A percentile compares a stretch with the other conserved stretches of the same genome.
Evolutionary conservation across 2,329 filamentous ascomycete genomes (phyloP).

Genomic region (Laburnicola sp.): DNA sequence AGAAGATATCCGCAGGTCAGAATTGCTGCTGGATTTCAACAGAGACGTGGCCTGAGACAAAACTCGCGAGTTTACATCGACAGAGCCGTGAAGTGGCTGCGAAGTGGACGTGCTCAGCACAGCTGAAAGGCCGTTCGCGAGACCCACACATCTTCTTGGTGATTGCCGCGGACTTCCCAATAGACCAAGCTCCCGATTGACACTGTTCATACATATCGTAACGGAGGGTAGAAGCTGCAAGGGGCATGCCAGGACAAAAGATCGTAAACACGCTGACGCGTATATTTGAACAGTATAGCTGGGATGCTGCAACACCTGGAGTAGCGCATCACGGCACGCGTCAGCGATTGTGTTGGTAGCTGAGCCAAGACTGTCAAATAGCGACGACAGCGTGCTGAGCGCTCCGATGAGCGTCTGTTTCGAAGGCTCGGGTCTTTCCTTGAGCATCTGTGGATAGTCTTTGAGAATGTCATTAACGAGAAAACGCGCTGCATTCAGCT

Average conservation of each 20-base stretch:
- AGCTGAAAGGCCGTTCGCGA: constrained; percentile 87
- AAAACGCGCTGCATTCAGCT: constrained; percentile 77
- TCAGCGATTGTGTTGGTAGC: constrained; percentile 81
- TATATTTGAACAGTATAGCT: constrained; percentile 96
- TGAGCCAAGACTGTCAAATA: constrained; percentile 80
- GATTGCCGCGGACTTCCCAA: constrained; percentile 76
- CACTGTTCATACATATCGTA: constrained; percentile 94
- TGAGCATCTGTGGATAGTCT: constrained; percentile 87
- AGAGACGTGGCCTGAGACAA: constrained; percentile 88
- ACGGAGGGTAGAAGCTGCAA: constrained; percentile 89
- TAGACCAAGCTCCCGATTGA: constrained; percentile 81
- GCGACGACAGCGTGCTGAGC: constrained; percentile 74
- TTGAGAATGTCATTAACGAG: constrained; percentile 88
- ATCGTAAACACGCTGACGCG: constrained; percentile 81
- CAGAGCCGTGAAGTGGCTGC: constrained; percentile 88
- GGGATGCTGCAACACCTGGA: constrained; percentile 90
- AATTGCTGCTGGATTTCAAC: constrained; percentile 88
- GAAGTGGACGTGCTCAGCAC: constrained; percentile 86
- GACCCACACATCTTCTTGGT: constrained; percentile 81
- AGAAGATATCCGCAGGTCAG: constrained; percentile 85
- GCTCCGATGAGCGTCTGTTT: constrained; percentile 83
- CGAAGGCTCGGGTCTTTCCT: constrained; percentile 83
- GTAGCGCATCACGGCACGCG: constrained; percentile 77
- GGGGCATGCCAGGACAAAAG: constrained; percentile 86
- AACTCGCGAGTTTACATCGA: constrained; percentile 91